phyloP scores from a whole-genome alignment of 2,329 filamentous ascomycete genomes.

The Penicillium hesseltinei region DNA sequence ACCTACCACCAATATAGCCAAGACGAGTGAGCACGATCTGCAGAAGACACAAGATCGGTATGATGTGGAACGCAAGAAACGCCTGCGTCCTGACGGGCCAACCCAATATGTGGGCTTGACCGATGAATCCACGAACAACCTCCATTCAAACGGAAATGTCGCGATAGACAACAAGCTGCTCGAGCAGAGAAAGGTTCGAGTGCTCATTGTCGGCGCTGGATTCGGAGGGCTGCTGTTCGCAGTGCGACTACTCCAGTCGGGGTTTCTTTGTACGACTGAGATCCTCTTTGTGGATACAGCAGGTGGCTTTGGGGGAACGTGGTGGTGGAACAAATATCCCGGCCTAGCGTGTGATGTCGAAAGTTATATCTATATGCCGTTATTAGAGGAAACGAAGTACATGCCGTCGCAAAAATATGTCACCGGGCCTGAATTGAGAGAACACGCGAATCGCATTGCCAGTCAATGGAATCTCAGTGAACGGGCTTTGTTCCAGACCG shows the following conservation, averaged over 20 bases:
- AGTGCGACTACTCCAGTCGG: conserved; percentile 40
- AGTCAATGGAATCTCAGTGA: conserved; percentile 45
- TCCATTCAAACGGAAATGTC: neutral
- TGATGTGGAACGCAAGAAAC: neutral
- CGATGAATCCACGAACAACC: neutral
- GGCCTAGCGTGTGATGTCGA: conserved; percentile 58
- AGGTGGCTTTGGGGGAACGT: conserved; percentile 50
- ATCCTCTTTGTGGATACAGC: conserved; percentile 34
- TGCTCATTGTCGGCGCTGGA: conserved; percentile 46
- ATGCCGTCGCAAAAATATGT: conserved; percentile 55
- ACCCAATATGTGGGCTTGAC: neutral
- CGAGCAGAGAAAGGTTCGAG: neutral
- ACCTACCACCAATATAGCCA: neutral
- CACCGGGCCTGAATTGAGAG: conserved; percentile 46
- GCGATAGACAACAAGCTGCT: neutral
- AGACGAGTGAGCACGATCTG: neutral
- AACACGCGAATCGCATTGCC: conserved; percentile 48
- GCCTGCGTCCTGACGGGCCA: neutral
- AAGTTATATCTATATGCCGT: conserved; percentile 58
- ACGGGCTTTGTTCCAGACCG: conserved; percentile 50
- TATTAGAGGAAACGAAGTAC: conserved; percentile 60
- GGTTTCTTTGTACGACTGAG: conserved; percentile 23
- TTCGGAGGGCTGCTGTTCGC: conserved; percentile 47
- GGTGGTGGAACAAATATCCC: conserved; percentile 52
- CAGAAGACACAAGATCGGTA: neutral